Conservation (phyloP, 2,329 filamentous ascomycete species). For the Talaromyces sp. region DNA sequence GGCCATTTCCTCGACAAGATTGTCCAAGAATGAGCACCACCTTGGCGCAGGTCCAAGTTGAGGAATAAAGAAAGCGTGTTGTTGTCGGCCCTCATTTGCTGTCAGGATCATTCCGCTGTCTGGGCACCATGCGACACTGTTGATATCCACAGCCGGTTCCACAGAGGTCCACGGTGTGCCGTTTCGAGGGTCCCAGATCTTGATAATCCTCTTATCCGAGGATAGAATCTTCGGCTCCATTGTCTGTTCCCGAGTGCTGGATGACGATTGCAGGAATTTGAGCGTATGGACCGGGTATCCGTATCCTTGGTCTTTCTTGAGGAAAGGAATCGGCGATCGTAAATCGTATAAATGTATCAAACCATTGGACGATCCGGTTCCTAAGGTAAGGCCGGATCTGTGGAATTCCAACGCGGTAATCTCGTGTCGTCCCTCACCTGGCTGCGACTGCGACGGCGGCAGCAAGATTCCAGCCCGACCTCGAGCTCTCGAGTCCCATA, state of each 20-base stretch:
- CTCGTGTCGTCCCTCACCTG: slow-evolving; percentile 50
- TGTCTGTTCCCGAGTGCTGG: slow-evolving; percentile 67
- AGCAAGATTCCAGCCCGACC: slow-evolving; percentile 75
- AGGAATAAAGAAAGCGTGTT: slow-evolving; percentile 92
- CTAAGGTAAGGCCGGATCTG: slow-evolving; percentile 76
- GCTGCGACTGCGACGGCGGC: slow-evolving; percentile 45
- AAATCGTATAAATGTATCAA: slow-evolving; percentile 89
- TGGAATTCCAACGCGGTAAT: slow-evolving; percentile 87
- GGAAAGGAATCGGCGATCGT: slow-evolving; percentile 76
- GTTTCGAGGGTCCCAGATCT: slow-evolving; percentile 83
- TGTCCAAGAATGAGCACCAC: slow-evolving; percentile 97
- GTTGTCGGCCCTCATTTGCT: slow-evolving; percentile 92
- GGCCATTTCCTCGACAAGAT: slow-evolving; percentile 97
- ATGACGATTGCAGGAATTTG: slow-evolving; percentile 62
- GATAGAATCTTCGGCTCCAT: slow-evolving; percentile 75
- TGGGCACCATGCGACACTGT: slow-evolving; percentile 88
- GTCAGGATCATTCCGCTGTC: slow-evolving; percentile 93
- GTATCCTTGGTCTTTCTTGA: slow-evolving; percentile 95
- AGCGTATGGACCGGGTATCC: slow-evolving; percentile 89
- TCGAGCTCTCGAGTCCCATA: slow-evolving; percentile 88
- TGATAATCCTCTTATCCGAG: slow-evolving; percentile 92
- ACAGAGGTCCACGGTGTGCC: slow-evolving; percentile 93
- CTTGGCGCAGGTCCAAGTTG: slow-evolving; percentile 88
- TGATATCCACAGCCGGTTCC: slow-evolving; percentile 90
- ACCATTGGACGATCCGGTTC: slow-evolving; percentile 82